Evolutionary conservation across 2,329 filamentous ascomycete species (phyloP).

Genomic region (Paecilomyces sp.): DNA sequence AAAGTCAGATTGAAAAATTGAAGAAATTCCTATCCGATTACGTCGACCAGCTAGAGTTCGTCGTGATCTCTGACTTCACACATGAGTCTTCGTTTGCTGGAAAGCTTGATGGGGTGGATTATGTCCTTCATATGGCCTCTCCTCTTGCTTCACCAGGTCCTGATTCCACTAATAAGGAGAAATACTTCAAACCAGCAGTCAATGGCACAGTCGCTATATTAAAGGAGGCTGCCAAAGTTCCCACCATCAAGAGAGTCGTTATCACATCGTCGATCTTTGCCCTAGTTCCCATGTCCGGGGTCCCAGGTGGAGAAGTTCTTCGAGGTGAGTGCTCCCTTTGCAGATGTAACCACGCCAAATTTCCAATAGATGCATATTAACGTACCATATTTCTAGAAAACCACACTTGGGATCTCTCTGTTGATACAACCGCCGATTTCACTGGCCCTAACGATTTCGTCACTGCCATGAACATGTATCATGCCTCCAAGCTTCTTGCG

Average conservation of each 20-base stretch:
- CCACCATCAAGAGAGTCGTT: slow-evolving; percentile 16
- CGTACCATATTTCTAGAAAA: not conserved
- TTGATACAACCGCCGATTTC: not conserved
- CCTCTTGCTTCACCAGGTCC: slow-evolving; percentile 4
- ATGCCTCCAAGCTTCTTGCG: slow-evolving; percentile 18
- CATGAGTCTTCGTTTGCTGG: slow-evolving; percentile 3
- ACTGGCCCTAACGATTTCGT: not conserved
- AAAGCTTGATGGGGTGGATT: slow-evolving; percentile 9
- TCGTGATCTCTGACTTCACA: slow-evolving; percentile 11
- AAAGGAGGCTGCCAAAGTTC: slow-evolving; percentile 9
- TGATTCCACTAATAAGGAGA: slow-evolving; percentile 6
- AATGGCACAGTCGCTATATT: slow-evolving; percentile 11
- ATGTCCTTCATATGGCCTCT: slow-evolving; percentile 15
- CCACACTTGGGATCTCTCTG: not conserved
- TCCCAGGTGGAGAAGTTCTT: not conserved
- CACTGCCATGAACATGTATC: slow-evolving; percentile 12
- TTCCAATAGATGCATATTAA: too few relatives aligned
- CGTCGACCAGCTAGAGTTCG: slow-evolving; percentile 7
- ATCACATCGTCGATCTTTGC: slow-evolving; percentile 4
- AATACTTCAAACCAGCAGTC: slow-evolving; percentile 15
- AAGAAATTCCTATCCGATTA: slow-evolving; percentile 4
- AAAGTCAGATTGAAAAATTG: slow-evolving; percentile 7
- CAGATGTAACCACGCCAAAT: too few relatives aligned
- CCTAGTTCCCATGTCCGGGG: not conserved
- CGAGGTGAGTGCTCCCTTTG: not conserved